phyloP scores from a whole-genome alignment of 192 early-diverging fungal genomes.

The Coemansia sp. region DNA sequence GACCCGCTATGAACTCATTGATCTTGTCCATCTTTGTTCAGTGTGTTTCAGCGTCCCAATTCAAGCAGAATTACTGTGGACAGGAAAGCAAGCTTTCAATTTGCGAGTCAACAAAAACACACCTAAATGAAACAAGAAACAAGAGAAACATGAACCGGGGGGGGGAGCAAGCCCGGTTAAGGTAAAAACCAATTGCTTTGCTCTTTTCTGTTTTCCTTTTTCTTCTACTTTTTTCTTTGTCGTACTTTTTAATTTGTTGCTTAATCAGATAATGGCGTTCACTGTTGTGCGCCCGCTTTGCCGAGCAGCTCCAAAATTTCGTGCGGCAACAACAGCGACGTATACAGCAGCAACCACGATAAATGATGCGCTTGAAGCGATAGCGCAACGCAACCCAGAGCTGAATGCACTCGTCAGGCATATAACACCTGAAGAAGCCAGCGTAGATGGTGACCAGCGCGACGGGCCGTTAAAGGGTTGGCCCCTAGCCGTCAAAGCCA shows the following conservation, averaged over 20 bases:
- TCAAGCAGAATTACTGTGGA: neutral
- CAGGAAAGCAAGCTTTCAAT: no score
- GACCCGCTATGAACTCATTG: constrained; percentile 38
- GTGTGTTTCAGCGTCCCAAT: neutral
- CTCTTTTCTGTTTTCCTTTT: neutral
- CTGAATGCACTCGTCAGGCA: constrained; percentile 25
- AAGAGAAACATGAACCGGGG: no score
- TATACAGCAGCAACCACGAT: constrained; percentile 16
- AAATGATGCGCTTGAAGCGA: constrained; percentile 15
- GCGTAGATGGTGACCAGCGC: neutral
- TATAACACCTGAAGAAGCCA: neutral
- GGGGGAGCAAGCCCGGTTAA: no score
- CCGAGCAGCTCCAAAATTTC: neutral
- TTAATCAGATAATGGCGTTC: neutral
- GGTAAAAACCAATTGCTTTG: no score
- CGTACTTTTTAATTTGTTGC: neutral
- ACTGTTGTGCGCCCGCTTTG: constrained; percentile 2
- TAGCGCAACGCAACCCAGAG: constrained; percentile 17
- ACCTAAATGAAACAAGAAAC: no score
- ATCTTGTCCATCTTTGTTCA: constrained; percentile 36
- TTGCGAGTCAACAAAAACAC: no score
- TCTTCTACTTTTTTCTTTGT: neutral
- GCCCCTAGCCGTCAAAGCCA: constrained; percentile 78
- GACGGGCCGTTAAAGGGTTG: constrained; percentile 64
- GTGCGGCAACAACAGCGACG: neutral